Evolutionary conservation across 345 rosid species (phyloP), one percentile per base, ranked within the genome.

Genomic region (Odontarrhena argentea): DNA sequence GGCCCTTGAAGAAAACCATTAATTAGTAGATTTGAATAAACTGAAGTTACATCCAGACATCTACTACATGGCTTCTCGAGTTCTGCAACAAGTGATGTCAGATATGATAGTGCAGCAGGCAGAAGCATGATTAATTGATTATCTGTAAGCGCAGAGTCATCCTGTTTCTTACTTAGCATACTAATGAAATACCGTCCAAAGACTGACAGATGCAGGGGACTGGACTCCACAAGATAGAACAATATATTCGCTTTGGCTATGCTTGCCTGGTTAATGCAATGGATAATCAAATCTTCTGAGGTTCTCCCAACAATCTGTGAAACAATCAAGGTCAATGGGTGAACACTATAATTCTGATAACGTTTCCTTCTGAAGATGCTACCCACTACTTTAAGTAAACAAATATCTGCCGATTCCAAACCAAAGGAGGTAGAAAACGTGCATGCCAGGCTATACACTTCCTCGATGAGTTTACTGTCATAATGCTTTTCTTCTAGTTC

Each of bases 201-300:
- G 63, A 81, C 73, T 41, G 90, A 81, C 55, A 79, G 63, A 79
- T 86, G 96, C 76, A 83, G 49, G 46, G 96, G 84, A 69, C 91
- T 86, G 75, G 83, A 76, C 80, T 91, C 93, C 65, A 76, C 79
- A 68, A 93, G 82, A 73, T 82, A 81, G 81, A 63, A 73, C 81
- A 93, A 58, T 38, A 83, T 66, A 69, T 81, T 82, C 71, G 96
- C 91, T 78, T 78, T 90, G 30, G 79, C 78, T 76, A 62, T 69
- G 76, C 62, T 86, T 48, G 71, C 71, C 62, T 37, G 68, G 60
- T 64, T 68, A 60, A 84, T 68, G 78, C 91, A 91, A 45, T 80
- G 81, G 71, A 85, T 79, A 75, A 94, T 53, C 64, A 85, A 74
- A 34, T 87, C 82, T 41, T 76, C 9, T 30, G 97, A 97, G 48